A percentile compares a stretch with the other conserved stretches of the same genome.
phyloP scores from a whole-genome alignment of 768 basidiomycete species.

The Obba rivulosa region DNA sequence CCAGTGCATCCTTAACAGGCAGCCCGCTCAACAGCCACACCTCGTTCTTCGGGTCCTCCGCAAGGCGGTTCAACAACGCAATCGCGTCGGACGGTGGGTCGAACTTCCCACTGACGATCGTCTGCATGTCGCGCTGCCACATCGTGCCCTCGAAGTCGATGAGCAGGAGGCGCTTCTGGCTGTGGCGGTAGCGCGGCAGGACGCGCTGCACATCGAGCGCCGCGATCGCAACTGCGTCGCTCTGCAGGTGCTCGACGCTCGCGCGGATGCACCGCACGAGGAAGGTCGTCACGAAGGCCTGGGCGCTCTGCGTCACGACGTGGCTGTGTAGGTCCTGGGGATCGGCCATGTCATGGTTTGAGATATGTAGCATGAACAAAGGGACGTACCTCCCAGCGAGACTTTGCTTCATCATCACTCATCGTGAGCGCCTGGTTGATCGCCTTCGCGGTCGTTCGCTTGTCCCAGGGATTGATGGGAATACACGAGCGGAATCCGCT shows the following conservation, averaged over 20 bases:
- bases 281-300: conserved; percentile 77
- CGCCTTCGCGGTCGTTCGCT: conserved; percentile 76
- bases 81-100: conserved; percentile 36
- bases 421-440: conserved; percentile 78
- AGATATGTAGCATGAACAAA: conserved; percentile 3
- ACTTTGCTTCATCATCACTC: conserved; percentile 63
- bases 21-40: conserved; percentile 83
- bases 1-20: conserved; percentile 56
- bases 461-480: conserved; percentile 83
- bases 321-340: conserved; percentile 70
- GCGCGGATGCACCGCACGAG: conserved; percentile 69
- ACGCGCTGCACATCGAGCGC: conserved; percentile 42
- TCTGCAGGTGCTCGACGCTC: conserved; percentile 58
- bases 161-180: conserved; percentile 58
- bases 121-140: conserved; percentile 55
- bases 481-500: conserved; percentile 85
- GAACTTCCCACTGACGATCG: conserved; percentile 21
- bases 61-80: conserved; percentile 48
- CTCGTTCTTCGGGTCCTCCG: conserved; percentile 63
- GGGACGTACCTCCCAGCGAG: conserved; percentile 65
- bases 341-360: not conserved
- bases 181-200: conserved; percentile 64
- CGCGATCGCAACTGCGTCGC: conserved; percentile 32
- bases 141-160: conserved; percentile 78
- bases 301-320: conserved; percentile 82